Conservation (phyloP, 129 eudicot species). For the Pittosporum tobira region DNA sequence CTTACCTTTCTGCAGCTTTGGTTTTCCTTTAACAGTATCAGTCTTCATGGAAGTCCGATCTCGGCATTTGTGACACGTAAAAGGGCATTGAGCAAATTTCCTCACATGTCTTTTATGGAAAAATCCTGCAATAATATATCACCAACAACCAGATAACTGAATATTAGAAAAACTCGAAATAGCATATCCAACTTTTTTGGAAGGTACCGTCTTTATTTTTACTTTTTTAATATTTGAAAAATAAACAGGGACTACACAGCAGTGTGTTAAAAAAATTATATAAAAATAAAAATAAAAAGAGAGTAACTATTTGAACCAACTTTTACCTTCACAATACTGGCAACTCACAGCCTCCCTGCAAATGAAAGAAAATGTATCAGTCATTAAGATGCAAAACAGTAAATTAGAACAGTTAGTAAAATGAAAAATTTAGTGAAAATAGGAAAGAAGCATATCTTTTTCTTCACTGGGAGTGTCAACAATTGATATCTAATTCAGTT, state of each 20-base stretch:
- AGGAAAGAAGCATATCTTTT: too few species aligned
- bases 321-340: slow-evolving; percentile 66
- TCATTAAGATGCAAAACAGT: neutral
- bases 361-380: neutral
- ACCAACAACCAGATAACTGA: slow-evolving; percentile 5
- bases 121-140: slow-evolving; percentile 35
- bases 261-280: neutral
- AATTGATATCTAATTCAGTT: too few species aligned
- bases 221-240: too few species aligned
- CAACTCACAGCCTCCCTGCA: slow-evolving; percentile 92
- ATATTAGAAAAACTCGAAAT: too few species aligned
- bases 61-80: slow-evolving; percentile 69
- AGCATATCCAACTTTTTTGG: too few species aligned
- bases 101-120: slow-evolving; percentile 77
- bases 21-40: too few species aligned
- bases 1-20: too few species aligned
- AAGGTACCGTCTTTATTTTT: too few species aligned
- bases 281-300: neutral
- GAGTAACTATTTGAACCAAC: neutral
- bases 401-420: neutral
- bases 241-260: neutral
- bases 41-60: slow-evolving; percentile 21
- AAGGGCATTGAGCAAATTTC: slow-evolving; percentile 38
- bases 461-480: too few species aligned
- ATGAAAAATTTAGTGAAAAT: too few species aligned